Base-by-base conservation (phyloP, 306 rosid species). In the Lathyrus sativus region DNA sequence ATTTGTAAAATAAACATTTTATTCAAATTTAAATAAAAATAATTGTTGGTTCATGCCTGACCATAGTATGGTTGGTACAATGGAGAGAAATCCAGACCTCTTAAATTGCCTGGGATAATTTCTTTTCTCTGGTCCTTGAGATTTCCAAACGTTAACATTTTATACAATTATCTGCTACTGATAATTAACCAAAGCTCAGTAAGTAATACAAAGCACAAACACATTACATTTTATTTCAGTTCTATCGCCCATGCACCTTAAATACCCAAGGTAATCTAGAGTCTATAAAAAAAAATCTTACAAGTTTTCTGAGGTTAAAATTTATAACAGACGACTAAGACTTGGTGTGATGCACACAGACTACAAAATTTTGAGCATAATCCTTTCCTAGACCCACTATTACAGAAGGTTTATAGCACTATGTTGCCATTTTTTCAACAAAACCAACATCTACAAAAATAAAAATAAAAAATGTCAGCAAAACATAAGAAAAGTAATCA, bases 131-230 rank as follows among this genome's bases (percentile, higher is more conserved):
- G 11, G 45, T 31, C 45, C 12, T 67, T 5, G 33, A 28, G 31
- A 19, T 4, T 51, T 67, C 29, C 11, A 6, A 17, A 67, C 45
- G 6, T 33, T 10, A 49, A 11, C 72, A 48, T 7, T 51, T 4
- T 18, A 5, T 54, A 9, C 4, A 37, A 45, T 29, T 31, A 11
- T 46, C 45, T 14, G 11, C 45, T 46, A 5, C 59, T 48, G 39
- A 24, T 46, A 29, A 14, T 10, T 10, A 65, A 28, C 17, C 24
- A 31, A 43, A 43, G 22, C 58, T 57, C 57, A 29, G n/a, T 15
- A 43, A 13, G 29, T 58, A 26, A 70, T 71, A 42, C 45, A 57
- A 10, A 41, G 38, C 4, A 42, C 43, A 49, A 49, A 49, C 38
- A 33, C 14, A 11, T 33, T 13, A 26, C 61, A 60, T 48, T 31